Base-by-base conservation (phyloP, 805 yeast species). In the Lachancea sp. region DNA sequence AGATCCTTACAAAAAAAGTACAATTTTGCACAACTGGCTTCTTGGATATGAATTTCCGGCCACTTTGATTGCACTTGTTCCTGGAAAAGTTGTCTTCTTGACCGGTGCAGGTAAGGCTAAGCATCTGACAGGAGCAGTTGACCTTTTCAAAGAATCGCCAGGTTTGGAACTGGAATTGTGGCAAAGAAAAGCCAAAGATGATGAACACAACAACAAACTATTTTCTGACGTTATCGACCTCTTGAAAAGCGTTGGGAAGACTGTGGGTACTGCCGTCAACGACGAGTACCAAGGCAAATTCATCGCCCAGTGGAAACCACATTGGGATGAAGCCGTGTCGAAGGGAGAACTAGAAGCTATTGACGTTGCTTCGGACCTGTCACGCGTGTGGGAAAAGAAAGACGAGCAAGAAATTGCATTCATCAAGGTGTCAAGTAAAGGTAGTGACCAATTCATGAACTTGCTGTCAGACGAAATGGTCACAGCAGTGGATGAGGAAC, bases 11-110 rank as follows among this genome's bases (percentile, higher is more conserved):
- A 88, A 85, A 60, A 87, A 87, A 66, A 82, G 95, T 11, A 81
- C 95, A 1, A 82, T 85, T 37, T 66, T 90, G 38, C 97, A 90
- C 62, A 84, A 81, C 42, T 91, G 98, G 98, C 69, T 91, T 44
- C 68, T 91, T 40, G 96, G 97, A 3, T 91, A 90, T 62, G 98
- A 93, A 62, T 91, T 91, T 60, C 95, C 95, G n/a, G 93, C 93
- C 41, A 89, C 97, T 1, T 80, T 81, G 26, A 66, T 91, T 43
- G 78, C 74, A 41, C 67, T 90, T 47, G 75, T 85, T 2, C 72
- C 74, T 44, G 77, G 75, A 32, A 79, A 78, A 52, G 69, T 79
- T 32, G 64, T 79, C 3, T 69, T 91, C 44, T 72, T 90, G 47
- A 90, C 97, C 0, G 81, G 91, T 26, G 82, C 80, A 40, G 87